Evolutionary conservation across 345 rosid genomes (phyloP), one percentile per base, ranked within the genome.

Genomic region (Viola odorata): DNA sequence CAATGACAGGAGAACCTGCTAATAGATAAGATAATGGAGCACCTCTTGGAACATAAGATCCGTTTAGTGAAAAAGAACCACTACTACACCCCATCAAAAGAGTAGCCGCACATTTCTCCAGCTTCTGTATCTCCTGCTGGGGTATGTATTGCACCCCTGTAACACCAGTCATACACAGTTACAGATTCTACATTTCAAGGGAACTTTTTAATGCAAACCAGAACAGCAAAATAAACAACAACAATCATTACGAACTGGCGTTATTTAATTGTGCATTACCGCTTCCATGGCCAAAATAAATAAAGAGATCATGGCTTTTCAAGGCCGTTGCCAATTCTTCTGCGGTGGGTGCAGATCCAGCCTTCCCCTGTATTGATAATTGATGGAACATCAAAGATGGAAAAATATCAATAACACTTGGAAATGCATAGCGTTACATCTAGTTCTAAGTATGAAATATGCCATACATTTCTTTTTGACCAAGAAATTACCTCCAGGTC

Each of bases 11-110:
- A 23, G 97, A 87, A 9, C 97, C 96, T 0, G 95, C 96, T 45
- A 74, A 65, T 17, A 88, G 84, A 65, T 85, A 94, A 5, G 85
- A 84, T 16, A 94, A 76, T 6, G 88, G 81, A 45, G 83, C 65
- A 55, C 99, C 99, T 69, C 82, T 76, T 0, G 99, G 99, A 52
- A 71, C 66, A 61, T 94, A 94, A 62, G 85, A 67, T 10, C 99
- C 99, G 42, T 84, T 79, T 38, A 86, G 70, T 61, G 74, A 67
- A 61, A 94, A 62, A 8, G 91, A 84, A 57, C 97, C 97, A 5
- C 97, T 94, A 47, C 97, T 90, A 80, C 99, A 94, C 42, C 97
- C 99, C 97, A 90, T 87, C 37, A 94, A 73, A 63, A 86, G 73
- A 50, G 91, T 77, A 53, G 97, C 96, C 10, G 91, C 88, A 72